Percentiles rank a stretch among this genome's conserved stretches.
phyloP scores from a whole-genome alignment of 2,329 filamentous ascomycete species.

The Macrophomina phaseolina region DNA sequence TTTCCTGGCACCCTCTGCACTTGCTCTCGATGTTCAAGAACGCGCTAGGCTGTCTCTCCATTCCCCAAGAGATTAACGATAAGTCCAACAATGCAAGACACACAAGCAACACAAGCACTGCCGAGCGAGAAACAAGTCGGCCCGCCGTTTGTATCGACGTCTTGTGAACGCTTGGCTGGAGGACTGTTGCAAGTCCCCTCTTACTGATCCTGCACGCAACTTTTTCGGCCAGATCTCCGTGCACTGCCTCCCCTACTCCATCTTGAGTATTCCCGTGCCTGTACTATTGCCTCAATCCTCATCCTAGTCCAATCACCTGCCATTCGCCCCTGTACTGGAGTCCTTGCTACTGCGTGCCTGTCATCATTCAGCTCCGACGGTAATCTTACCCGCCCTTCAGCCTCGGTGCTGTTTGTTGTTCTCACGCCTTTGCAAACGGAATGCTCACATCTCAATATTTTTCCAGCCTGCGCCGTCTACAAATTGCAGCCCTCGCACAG shows the following conservation, averaged over 20 bases:
- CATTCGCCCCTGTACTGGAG: not conserved
- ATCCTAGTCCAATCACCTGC: not conserved
- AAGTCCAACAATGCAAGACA: not conserved
- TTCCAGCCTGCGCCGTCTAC: not conserved
- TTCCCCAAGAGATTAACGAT: constrained; percentile 10
- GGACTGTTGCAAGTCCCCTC: not conserved
- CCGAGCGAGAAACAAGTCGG: constrained; percentile 5
- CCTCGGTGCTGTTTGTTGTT: constrained; percentile 11
- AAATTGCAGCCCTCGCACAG: constrained; percentile 8
- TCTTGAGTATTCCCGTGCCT: not conserved
- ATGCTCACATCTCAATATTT: constrained; percentile 5
- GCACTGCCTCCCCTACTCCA: not conserved
- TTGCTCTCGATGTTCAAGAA: not conserved
- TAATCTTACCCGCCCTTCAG: constrained; percentile 5
- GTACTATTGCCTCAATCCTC: not conserved
- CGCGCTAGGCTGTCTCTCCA: constrained; percentile 13
- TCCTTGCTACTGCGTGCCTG: constrained; percentile 7
- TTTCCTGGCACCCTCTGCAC: not conserved
- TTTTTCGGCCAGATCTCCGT: not conserved
- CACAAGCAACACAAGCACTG: constrained; percentile 10
- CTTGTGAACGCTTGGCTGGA: not conserved
- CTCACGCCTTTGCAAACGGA: not conserved
- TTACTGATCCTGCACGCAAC: too few relatives aligned
- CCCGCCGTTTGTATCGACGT: not conserved
- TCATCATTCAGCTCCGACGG: not conserved